A percentile compares a stretch with the other conserved stretches of the same genome.
Conservation (phyloP, 75 land plant genomes). For the Adiantum capillusveneris region DNA sequence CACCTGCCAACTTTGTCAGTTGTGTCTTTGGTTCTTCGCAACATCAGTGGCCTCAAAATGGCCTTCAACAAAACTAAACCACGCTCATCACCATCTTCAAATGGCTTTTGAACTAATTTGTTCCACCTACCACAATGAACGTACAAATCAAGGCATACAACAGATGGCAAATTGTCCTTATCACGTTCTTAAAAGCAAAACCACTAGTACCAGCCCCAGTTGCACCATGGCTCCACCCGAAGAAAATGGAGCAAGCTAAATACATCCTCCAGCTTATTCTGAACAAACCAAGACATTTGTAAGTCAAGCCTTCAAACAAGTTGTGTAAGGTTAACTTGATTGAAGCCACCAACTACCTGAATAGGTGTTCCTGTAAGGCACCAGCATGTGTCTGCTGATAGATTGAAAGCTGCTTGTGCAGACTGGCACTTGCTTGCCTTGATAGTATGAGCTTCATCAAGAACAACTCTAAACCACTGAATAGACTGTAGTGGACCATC, state of each 20-base stretch:
- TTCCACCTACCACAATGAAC: conserved; percentile 96
- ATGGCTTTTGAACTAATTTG: conserved; percentile 90
- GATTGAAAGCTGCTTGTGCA: conserved; percentile 63
- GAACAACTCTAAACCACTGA: conserved; percentile 81
- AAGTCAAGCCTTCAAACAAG: neutral
- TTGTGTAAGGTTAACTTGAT: too few species aligned
- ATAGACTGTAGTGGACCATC: conserved; percentile 68
- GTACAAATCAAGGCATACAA: too few species aligned
- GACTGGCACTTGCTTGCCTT: conserved; percentile 63
- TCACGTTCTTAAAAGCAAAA: too few species aligned
- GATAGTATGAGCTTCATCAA: conserved; percentile 94
- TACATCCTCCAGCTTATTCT: conserved; percentile 93
- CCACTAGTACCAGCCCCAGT: conserved; percentile 76
- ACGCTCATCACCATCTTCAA: conserved; percentile 90
- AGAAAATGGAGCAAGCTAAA: conserved; percentile 88
- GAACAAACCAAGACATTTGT: conserved; percentile 10
- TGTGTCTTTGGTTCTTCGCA: conserved; percentile 83
- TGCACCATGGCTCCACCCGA: conserved; percentile 92
- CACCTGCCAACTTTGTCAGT: conserved; percentile 82
- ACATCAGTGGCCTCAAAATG: conserved; percentile 79
- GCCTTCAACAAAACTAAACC: conserved; percentile 81
- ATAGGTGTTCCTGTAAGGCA: conserved; percentile 97
- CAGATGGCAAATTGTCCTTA: too few species aligned
- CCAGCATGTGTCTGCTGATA: conserved; percentile 72
- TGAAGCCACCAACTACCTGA: conserved; percentile 40